Percentiles rank a stretch among this genome's conserved stretches.
Conservation (phyloP, 148 eudicot species). For the Chenopodium album region DNA sequence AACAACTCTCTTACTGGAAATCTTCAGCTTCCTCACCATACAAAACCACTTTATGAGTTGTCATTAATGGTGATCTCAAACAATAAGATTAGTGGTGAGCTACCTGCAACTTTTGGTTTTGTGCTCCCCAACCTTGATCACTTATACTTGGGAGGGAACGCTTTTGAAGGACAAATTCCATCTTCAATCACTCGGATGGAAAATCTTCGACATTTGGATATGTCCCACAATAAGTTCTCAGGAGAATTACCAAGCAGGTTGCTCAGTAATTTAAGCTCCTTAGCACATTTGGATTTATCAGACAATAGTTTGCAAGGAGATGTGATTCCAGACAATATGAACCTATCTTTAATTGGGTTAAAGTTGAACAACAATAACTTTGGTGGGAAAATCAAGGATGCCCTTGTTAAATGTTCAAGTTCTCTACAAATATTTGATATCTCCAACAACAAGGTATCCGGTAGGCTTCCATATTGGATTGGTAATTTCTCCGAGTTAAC, state of each 20-base stretch:
- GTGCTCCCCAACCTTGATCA: not conserved
- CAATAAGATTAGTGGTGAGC: slow-evolving; percentile 19
- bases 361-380: slow-evolving; percentile 9
- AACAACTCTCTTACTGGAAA: no score
- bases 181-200: slow-evolving; percentile 9
- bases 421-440: not conserved
- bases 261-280: not conserved
- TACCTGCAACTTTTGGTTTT: slow-evolving; percentile 14
- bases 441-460: slow-evolving; percentile 14
- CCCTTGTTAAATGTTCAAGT: not conserved
- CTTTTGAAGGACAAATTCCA: slow-evolving; percentile 19
- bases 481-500: not conserved
- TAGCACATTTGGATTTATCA: not conserved
- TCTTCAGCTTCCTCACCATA: no score
- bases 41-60: no score
- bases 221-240: slow-evolving; percentile 14
- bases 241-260: slow-evolving; percentile 5
- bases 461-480: slow-evolving; percentile 10
- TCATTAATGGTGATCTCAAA: not conserved
- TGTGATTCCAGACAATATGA: slow-evolving; percentile 15
- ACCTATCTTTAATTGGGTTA: not conserved
- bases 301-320: slow-evolving; percentile 19
- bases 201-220: not conserved
- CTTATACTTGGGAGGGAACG: slow-evolving; percentile 3
- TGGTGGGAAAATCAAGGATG: slow-evolving; percentile 18